Percentiles rank a stretch among this genome's conserved stretches.
phyloP scores from a whole-genome alignment of 2,329 filamentous ascomycete species.

The Colletotrichum tropicicola region DNA sequence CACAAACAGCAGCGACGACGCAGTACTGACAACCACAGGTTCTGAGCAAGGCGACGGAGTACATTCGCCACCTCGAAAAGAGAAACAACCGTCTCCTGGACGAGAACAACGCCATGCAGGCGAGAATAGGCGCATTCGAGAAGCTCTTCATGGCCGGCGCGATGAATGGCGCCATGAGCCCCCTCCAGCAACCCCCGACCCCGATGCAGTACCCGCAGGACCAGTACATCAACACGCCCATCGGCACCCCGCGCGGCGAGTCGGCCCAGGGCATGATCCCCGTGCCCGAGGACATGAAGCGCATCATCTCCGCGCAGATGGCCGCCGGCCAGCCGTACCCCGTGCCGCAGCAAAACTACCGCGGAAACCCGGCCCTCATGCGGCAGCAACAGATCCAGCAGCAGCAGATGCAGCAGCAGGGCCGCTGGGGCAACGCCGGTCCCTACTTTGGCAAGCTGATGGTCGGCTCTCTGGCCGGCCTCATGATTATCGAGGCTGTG shows the following conservation, averaged over 20 bases:
- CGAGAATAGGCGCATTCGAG: slow-evolving; percentile 77
- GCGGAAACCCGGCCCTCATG: slow-evolving; percentile 52
- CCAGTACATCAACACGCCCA: slow-evolving; percentile 54
- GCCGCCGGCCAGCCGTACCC: slow-evolving; percentile 64
- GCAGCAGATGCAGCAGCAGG: slow-evolving; percentile 57
- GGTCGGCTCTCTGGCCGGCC: slow-evolving; percentile 88
- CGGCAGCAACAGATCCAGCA: slow-evolving; percentile 66
- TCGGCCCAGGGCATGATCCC: slow-evolving; percentile 70
- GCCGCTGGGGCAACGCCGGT: slow-evolving; percentile 61
- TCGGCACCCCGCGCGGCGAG: slow-evolving; percentile 49
- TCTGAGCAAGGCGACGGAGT: slow-evolving; percentile 93
- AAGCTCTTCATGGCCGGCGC: slow-evolving; percentile 84
- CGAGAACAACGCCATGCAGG: slow-evolving; percentile 83
- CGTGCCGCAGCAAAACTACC: slow-evolving; percentile 57
- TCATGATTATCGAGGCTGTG: slow-evolving; percentile 91
- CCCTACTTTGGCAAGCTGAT: slow-evolving; percentile 81
- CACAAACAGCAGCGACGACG: fast-evolving
- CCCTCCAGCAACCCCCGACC: slow-evolving; percentile 62
- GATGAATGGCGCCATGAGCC: slow-evolving; percentile 68
- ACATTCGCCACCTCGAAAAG: slow-evolving; percentile 93
- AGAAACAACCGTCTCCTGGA: slow-evolving; percentile 84
- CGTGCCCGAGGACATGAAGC: slow-evolving; percentile 73
- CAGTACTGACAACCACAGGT: slow-evolving; percentile 56
- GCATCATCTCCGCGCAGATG: slow-evolving; percentile 66
- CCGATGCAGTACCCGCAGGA: slow-evolving; percentile 62